Evolutionary conservation across 2,329 filamentous ascomycete species (phyloP), one percentile per base, ranked within the genome.

Genomic region (Colletotrichum sp.): DNA sequence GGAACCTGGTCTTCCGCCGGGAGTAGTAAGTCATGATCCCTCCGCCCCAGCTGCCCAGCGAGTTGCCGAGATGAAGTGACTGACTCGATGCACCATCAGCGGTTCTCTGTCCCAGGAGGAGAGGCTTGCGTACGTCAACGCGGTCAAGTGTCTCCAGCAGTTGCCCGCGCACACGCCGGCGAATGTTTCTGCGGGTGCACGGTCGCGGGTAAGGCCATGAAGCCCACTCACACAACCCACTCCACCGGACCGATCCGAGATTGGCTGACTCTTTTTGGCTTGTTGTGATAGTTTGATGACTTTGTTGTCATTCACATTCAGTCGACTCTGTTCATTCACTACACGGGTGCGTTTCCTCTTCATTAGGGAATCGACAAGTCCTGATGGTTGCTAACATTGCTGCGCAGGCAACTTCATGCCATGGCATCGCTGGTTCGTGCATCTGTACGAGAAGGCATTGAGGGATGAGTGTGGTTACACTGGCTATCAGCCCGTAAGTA

Each of bases 91-190:
- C 44, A 22, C 10, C 39, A 48, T 3, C 59, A 83, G 81, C 52
- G 81, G 80, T 15, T 77, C 82, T 5, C 83, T 87, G 57, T 81
- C 83, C 7, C 68, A 75, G 24, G 22, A 69, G 1, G 81, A 87
- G 76, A 83, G 83, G 71, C 81, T 82, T 48, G 81, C 81, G 8
- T 90, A 89, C 78, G 87, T 86, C 69, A 80, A 84, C 16, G 87
- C 88, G 8, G 84, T 89, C 65, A 82, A 86, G 52, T 90, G 89
- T 72, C 79, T 90, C 26, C 84, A 85, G 77, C 78, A 77, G 5
- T 81, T 83, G 77, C 85, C 87, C 3, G 77, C 86, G 7, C 80
- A 79, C 34, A 84, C 84, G 1, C 82, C 84, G 2, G 74, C 81
- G 1, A 78, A 80, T 1, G 81, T 84, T 13, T 85, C 84, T 1